phyloP scores from a whole-genome alignment of 306 rosid genomes.

The Vigna hirtella region DNA sequence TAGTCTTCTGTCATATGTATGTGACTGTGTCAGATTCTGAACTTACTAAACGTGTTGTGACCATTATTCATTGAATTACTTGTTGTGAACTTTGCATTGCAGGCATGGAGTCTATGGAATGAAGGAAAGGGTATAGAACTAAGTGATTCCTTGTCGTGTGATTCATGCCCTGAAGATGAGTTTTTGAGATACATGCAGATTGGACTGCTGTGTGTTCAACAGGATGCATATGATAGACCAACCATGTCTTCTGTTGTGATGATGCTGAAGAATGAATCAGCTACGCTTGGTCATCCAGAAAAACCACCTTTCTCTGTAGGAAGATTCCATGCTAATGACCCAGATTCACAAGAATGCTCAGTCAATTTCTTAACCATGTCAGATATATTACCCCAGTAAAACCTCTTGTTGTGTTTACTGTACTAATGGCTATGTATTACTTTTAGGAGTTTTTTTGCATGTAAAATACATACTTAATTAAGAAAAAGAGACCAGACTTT shows the following conservation, averaged over 20 bases:
- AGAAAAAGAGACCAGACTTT: no score
- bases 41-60: neutral
- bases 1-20: slow-evolving; percentile 53
- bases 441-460: neutral
- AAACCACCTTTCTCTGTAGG: slow-evolving; percentile 50
- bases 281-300: slow-evolving; percentile 41
- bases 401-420: neutral
- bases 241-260: slow-evolving; percentile 56
- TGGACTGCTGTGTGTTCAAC: slow-evolving; percentile 62
- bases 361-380: slow-evolving; percentile 44
- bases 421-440: neutral
- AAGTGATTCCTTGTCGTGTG: slow-evolving; percentile 50
- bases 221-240: slow-evolving; percentile 58
- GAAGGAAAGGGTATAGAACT: slow-evolving; percentile 49
- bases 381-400: slow-evolving; percentile 35
- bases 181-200: slow-evolving; percentile 50
- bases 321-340: slow-evolving; percentile 22
- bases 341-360: slow-evolving; percentile 17
- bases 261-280: slow-evolving; percentile 52
- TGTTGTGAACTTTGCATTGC: slow-evolving; percentile 8
- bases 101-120: slow-evolving; percentile 59
- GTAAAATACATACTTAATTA: neutral
- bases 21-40: neutral
- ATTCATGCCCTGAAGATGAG: slow-evolving; percentile 43
- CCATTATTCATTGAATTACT: neutral